Base-by-base conservation (phyloP, 805 yeast genomes). In the Candida germanica region DNA sequence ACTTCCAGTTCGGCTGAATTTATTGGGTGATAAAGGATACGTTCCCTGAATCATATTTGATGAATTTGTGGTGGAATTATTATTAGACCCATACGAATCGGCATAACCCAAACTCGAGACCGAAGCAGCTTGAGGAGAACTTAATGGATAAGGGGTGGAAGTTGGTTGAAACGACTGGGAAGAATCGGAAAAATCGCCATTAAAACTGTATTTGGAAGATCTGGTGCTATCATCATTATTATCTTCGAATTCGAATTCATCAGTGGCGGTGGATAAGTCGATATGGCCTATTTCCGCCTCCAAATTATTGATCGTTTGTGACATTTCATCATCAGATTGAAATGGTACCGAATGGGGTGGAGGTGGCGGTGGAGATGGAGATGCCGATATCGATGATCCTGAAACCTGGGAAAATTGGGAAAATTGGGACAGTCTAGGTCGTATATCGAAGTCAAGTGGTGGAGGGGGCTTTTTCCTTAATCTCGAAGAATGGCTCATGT, bases 131-230 rank as follows among this genome's bases (percentile, higher is more conserved):
- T 19, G 42, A 3, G 48, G 51, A 9, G 44, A 43, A 30, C 39
- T 43, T 15, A 45, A 18, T 11, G 56, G 54, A 35, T 51, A 51
- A n/a, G 50, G 49, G 23, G 16, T 26, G 13, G 18, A 18, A 15
- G 5, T 14, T 3, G 25, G 19, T 9, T n/a, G 12, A 9, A 22
- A 15, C n/a, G 33, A 21, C 7, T 31, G 33, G 10, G 33, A 22
- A 6, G 33, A 36, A 14, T 15, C 22, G 16, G 35, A 20, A 29
- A 28, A 31, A 7, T 26, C 31, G 20, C 32, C 8, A 7, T 26
- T 25, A 20, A n/a, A 26, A 14, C 31, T 29, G 26, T 31, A 24
- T 17, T 26, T 14, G n/a, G 30, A 31, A 9, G 19, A 31, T 6
- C 26, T 26, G 24, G 16, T 18, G 16, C 36, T 31, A 13, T 15